These are phyloP conservation scores for Pythium myriotylum DNA, from an alignment of 352 stramenopile species.

Conservation along the genomic window DNA sequence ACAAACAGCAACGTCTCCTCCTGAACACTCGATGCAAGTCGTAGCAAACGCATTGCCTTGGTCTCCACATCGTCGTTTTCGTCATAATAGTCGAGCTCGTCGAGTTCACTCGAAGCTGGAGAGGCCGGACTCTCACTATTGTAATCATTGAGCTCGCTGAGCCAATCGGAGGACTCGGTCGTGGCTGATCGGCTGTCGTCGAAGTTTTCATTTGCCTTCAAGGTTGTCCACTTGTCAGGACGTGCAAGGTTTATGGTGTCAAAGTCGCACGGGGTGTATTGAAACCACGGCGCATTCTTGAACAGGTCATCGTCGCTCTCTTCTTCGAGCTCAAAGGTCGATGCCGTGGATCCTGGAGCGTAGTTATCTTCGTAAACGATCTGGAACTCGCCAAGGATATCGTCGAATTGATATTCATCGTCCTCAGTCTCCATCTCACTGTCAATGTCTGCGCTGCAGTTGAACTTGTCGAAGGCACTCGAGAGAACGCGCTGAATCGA, in stretches of 20 bases:
- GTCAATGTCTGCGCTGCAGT: not conserved
- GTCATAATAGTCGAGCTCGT: slow-evolving; percentile 17
- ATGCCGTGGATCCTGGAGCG: slow-evolving; percentile 5
- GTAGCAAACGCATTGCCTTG: slow-evolving; percentile 9
- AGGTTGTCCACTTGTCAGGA: slow-evolving; percentile 1
- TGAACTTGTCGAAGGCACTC: slow-evolving; percentile 3
- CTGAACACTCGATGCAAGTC: slow-evolving; percentile 4
- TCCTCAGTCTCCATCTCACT: not conserved
- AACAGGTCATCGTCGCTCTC: slow-evolving; percentile 9
- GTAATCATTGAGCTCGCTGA: slow-evolving; percentile 19
- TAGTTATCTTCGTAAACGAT: slow-evolving; percentile 29
- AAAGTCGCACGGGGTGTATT: slow-evolving; percentile 17
- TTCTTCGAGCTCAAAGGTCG: not conserved
- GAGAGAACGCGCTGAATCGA: slow-evolving; percentile 16
- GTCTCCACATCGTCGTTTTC: slow-evolving; percentile 16
- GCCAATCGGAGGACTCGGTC: slow-evolving; percentile 26
- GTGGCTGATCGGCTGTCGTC: slow-evolving; percentile 20
- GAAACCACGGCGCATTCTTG: slow-evolving; percentile 15
- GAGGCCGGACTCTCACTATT: slow-evolving; percentile 13
- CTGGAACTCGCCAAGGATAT: slow-evolving; percentile 35
- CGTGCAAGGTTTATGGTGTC: not conserved
- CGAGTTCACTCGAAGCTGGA: slow-evolving; percentile 11
- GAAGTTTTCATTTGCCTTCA: not conserved
- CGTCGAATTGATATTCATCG: slow-evolving; percentile 17
- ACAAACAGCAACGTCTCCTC: slow-evolving; percentile 12